phyloP scores from a whole-genome alignment of 306 rosid species.

The Acacia acuminata region DNA sequence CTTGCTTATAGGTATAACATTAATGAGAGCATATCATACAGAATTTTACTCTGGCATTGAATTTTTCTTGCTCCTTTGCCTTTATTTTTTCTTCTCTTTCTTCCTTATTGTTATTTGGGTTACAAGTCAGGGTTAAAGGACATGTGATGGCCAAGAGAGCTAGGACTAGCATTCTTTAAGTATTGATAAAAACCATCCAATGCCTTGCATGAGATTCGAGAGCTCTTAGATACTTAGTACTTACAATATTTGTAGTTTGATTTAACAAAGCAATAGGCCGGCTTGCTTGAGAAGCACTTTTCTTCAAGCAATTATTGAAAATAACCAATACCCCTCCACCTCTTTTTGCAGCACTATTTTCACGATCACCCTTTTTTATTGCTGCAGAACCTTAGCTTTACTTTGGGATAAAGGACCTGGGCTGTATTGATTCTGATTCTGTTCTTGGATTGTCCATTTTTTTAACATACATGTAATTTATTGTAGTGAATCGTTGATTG shows the following conservation, averaged over 20 bases:
- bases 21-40: neutral
- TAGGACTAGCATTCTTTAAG: neutral
- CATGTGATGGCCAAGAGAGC: neutral
- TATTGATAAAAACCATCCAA: neutral
- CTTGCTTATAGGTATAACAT: neutral
- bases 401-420: too few species aligned
- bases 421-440: too few species aligned
- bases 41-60: slow-evolving; percentile 6
- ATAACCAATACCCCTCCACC: too few species aligned
- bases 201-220: neutral
- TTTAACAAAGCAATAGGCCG: too few species aligned
- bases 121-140: neutral
- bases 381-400: too few species aligned
- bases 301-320: too few species aligned
- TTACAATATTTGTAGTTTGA: neutral
- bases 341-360: too few species aligned
- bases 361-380: too few species aligned
- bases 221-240: neutral
- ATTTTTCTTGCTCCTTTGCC: neutral
- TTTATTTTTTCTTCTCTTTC: neutral
- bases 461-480: too few species aligned
- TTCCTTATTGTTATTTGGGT: neutral
- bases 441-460: too few species aligned
- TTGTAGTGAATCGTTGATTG: too few species aligned
- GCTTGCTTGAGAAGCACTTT: too few species aligned